These are phyloP conservation scores for Oxyria digyna DNA, from an alignment of 148 eudicot genomes.

Conservation along the genomic window DNA sequence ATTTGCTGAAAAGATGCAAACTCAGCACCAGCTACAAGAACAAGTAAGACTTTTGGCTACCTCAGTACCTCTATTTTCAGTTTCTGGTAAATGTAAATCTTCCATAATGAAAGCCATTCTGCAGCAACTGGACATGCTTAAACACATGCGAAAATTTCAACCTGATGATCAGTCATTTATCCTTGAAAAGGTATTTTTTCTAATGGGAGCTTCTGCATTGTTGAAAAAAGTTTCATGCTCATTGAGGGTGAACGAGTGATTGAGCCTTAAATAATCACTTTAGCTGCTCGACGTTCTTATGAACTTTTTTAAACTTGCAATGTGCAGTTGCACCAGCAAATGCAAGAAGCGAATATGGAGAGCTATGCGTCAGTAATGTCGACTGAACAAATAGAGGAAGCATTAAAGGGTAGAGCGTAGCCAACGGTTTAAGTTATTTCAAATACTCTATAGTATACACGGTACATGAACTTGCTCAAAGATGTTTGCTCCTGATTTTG, in stretches of 20 bases:
- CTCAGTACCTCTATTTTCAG: neutral
- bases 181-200: too few species aligned
- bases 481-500: too few species aligned
- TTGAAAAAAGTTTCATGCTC: too few species aligned
- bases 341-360: slow-evolving; percentile 44
- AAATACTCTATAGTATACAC: too few species aligned
- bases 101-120: slow-evolving; percentile 8
- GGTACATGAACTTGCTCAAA: too few species aligned
- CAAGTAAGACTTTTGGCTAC: slow-evolving; percentile 39
- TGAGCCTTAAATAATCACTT: neutral
- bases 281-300: neutral
- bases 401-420: neutral
- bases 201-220: too few species aligned
- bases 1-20: slow-evolving; percentile 54
- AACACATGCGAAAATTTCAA: slow-evolving; percentile 41
- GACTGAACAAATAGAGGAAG: slow-evolving; percentile 46
- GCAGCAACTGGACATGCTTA: slow-evolving; percentile 90
- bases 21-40: slow-evolving; percentile 47
- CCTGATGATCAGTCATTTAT: too few species aligned
- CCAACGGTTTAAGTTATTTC: too few species aligned
- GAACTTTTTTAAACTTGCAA: neutral
- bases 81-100: neutral
- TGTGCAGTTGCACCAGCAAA: slow-evolving; percentile 55
- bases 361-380: slow-evolving; percentile 48
- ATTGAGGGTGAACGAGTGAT: too few species aligned